Evolutionary conservation across 106 monocot species (phyloP).

Genomic region (Apostasia ramifera): DNA sequence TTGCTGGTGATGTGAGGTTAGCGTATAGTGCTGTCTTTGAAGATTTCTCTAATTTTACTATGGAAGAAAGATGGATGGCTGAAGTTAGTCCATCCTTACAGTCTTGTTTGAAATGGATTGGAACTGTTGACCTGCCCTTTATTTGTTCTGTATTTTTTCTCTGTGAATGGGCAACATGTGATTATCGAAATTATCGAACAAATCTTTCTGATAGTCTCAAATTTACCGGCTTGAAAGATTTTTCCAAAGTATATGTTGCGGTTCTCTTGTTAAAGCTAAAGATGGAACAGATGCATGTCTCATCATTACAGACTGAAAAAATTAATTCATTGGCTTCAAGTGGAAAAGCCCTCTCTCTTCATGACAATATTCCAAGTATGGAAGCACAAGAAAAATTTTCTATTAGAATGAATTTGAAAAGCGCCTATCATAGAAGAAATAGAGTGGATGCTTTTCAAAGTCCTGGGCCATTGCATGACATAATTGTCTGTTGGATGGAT

Average conservation of each 20-base stretch:
- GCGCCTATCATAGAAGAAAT: conserved; percentile 18
- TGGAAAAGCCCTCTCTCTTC: conserved; percentile 23
- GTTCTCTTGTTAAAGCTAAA: conserved; percentile 72
- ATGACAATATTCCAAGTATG: conserved; percentile 34
- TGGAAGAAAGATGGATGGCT: conserved; percentile 77
- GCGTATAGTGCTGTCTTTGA: conserved; percentile 82
- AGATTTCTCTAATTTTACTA: conserved; percentile 55
- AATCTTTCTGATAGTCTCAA: conserved; percentile 33
- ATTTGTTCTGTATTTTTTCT: conserved; percentile 85
- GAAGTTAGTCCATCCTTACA: conserved; percentile 80
- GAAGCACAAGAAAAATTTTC: conserved; percentile 18
- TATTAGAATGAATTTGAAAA: conserved; percentile 21
- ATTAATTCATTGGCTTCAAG: conserved; percentile 7
- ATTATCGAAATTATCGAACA: conserved; percentile 73
- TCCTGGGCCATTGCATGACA: conserved; percentile 89
- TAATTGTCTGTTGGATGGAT: conserved; percentile 94
- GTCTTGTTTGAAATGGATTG: conserved; percentile 90
- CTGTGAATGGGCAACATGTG: conserved; percentile 98
- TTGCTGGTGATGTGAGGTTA: conserved; percentile 47
- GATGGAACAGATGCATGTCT: conserved; percentile 42
- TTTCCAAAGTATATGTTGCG: conserved; percentile 72
- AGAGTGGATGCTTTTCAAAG: conserved; percentile 50
- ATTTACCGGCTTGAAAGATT: conserved; percentile 74
- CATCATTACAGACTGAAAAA: conserved; percentile 18
- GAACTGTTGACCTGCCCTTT: conserved; percentile 42